Percentiles rank a stretch among this genome's conserved stretches.
phyloP scores from a whole-genome alignment of 805 yeast species.

The Wickerhamiella occidentalis region DNA sequence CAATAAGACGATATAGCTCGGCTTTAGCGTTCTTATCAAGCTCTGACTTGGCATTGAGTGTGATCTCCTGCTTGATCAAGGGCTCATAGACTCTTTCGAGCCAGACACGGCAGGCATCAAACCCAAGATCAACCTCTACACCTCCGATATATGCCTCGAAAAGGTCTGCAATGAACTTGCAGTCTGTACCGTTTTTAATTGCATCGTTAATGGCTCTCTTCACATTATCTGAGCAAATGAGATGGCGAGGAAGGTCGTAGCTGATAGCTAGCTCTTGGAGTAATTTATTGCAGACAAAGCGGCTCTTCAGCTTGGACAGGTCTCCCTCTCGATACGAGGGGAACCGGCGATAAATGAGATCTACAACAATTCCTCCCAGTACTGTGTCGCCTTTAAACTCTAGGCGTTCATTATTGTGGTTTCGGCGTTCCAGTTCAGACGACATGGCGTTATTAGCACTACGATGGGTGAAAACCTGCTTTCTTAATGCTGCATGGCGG shows the following conservation, averaged over 20 bases:
- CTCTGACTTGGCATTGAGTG: conserved; percentile 23
- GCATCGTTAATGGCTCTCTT: conserved; percentile 32
- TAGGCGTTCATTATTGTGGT: conserved; percentile 60
- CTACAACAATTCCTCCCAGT: conserved; percentile 58
- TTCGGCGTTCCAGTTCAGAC: conserved; percentile 17
- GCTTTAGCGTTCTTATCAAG: conserved; percentile 59
- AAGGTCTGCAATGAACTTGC: conserved; percentile 73
- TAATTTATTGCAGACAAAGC: conserved; percentile 59
- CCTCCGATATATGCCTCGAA: conserved; percentile 95
- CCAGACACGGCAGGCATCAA: conserved; percentile 25
- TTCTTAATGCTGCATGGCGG: conserved; percentile 42
- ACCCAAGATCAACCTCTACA: conserved; percentile 30
- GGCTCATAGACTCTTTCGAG: conserved; percentile 27
- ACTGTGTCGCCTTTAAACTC: conserved; percentile 89
- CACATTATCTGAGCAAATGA: background rate
- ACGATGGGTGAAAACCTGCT: conserved; percentile 70
- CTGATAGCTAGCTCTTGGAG: conserved; percentile 57
- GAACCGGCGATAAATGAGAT: conserved; percentile 49
- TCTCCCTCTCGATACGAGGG: conserved; percentile 73
- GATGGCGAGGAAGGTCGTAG: conserved; percentile 32
- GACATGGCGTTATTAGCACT: background rate
- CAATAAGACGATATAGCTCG: conserved; percentile 57
- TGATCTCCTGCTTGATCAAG: conserved; percentile 1
- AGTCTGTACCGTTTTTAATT: conserved; percentile 28
- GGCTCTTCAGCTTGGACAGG: conserved; percentile 56